A percentile compares a stretch with the other conserved stretches of the same genome.
phyloP scores from a whole-genome alignment of 768 basidiomycete species.

The Leccinum ochraceum region DNA sequence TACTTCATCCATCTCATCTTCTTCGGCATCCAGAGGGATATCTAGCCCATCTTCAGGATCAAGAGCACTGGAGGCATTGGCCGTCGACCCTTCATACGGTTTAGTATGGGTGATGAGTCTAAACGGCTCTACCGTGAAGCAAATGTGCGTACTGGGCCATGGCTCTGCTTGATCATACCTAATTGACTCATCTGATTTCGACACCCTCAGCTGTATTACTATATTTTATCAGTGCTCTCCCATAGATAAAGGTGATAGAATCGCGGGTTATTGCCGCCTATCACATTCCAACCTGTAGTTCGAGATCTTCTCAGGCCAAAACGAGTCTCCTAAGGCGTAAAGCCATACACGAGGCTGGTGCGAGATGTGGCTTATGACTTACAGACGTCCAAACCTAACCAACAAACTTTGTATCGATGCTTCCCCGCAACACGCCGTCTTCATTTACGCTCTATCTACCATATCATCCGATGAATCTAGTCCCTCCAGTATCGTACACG shows the following conservation, averaged over 20 bases:
- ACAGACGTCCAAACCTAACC: slow-evolving; percentile 16
- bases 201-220: background rate
- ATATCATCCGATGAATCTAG: slow-evolving; percentile 8
- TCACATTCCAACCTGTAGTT: background rate
- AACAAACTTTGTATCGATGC: slow-evolving; percentile 17
- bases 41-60: too few relatives aligned
- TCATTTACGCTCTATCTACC: slow-evolving; percentile 24
- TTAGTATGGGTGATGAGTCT: too few relatives aligned
- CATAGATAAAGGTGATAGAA: slow-evolving; percentile 23
- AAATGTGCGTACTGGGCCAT: too few relatives aligned
- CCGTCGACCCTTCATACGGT: too few relatives aligned
- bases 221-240: slow-evolving; percentile 14
- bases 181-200: background rate
- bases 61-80: too few relatives aligned
- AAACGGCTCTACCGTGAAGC: slow-evolving; percentile 38
- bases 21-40: too few relatives aligned
- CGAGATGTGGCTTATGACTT: slow-evolving; percentile 7
- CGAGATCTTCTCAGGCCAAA: slow-evolving; percentile 4
- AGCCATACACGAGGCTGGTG: slow-evolving; percentile 24
- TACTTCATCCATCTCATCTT: too few relatives aligned
- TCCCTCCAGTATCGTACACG: slow-evolving; percentile 16
- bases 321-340: slow-evolving; percentile 11
- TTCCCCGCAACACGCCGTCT: slow-evolving; percentile 31
- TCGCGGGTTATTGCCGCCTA: slow-evolving; percentile 9
- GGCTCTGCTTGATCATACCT: background rate